Percentiles rank a stretch among this genome's conserved stretches.
Evolutionary conservation across 768 basidiomycete species (phyloP).

Genomic region (Leccinum barrowsii): DNA sequence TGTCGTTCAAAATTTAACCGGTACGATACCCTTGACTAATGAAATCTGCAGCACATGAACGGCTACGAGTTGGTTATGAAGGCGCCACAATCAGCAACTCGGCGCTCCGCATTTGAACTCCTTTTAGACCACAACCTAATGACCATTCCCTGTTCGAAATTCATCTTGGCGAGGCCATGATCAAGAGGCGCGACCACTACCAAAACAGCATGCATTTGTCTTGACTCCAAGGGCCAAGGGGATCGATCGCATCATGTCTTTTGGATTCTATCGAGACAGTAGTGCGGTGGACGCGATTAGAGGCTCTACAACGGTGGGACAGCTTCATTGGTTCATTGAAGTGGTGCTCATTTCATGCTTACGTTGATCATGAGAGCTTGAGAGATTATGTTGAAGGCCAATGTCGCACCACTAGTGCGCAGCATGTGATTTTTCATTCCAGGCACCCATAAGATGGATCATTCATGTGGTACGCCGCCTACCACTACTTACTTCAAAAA

Average conservation of each 20-base stretch:
- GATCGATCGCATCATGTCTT: background rate
- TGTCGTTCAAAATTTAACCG: background rate
- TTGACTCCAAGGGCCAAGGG: background rate
- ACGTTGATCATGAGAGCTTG: background rate
- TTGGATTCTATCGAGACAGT: background rate
- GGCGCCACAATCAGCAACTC: background rate
- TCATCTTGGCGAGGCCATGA: no score
- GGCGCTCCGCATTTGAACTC: background rate
- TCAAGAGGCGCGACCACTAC: background rate
- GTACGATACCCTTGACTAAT: background rate
- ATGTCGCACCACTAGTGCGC: background rate
- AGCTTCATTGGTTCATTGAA: background rate
- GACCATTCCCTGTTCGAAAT: background rate
- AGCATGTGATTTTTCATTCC: background rate
- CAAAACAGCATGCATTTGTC: background rate
- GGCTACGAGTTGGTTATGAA: background rate
- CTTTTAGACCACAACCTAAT: background rate
- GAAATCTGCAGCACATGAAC: background rate
- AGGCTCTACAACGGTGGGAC: background rate
- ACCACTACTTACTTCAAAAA: background rate
- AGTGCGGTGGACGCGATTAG: conserved; percentile 1
- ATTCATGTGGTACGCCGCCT: background rate
- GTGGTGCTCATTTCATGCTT: background rate
- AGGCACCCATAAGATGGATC: background rate
- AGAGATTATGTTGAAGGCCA: background rate